Base-by-base conservation (phyloP, 2,329 filamentous ascomycete genomes). In the Polychaeton citri region DNA sequence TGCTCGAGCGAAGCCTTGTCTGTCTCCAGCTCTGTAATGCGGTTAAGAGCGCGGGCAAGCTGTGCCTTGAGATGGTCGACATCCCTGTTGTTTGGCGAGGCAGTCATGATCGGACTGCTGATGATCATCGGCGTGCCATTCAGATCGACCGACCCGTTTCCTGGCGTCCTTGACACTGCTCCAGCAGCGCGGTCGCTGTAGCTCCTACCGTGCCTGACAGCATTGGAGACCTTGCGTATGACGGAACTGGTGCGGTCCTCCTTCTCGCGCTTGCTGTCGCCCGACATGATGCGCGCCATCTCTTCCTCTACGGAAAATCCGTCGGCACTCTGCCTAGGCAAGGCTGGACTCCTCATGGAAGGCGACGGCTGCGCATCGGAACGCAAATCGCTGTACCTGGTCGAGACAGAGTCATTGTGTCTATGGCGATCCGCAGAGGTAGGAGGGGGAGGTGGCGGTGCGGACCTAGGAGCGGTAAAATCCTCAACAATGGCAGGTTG, bases 231-330 rank as follows among this genome's bases (percentile, higher is more conserved):
- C 35, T 85, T 77, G 38, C 84, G 81, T 43, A 96, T 66, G 41
- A 95, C 81, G 1, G 83, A 88, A 46, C 55, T 37, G 49, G 33
- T 40, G 30, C 30, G 59, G 12, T 60, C 56, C 43, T 46, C 32
- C 79, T 20, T 76, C 79, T 30, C 71, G 44, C 40, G 37, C 17
- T 56, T 53, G 54, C 86, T 82, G 41, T 88, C 84, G 15, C 75
- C 78, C 28, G 77, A 81, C 40, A 94, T 68, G 39, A 95, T 88
- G 38, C 87, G 79, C 36, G 83, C 81, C 75, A 95, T 85, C 54
- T 96, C 90, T 58, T 95, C 87, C 45, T 96, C 88, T 79, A 94
- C 77, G 40, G 81, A 90, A 52, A 95, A 90, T 37, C 79, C 84
- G 35, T 83, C 84, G 30, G 74, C 71, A 58, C 81, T 93, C 42